Evolutionary conservation across 2,329 filamentous ascomycete species (phyloP).

Genomic region (Metarhizium guizhouense): DNA sequence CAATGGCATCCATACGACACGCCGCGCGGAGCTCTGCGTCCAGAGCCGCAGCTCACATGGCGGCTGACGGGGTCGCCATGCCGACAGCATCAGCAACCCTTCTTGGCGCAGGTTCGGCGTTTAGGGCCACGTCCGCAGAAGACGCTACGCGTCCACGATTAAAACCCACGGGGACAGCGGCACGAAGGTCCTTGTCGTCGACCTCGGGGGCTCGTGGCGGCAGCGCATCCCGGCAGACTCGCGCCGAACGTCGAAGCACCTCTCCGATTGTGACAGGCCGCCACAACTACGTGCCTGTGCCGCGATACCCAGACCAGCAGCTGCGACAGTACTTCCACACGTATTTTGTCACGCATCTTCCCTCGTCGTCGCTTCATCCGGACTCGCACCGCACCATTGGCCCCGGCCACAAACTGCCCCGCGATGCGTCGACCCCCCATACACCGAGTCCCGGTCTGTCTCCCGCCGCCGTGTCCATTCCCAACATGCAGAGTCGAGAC

Average conservation of each 20-base stretch:
- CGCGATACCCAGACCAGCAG: conserved; percentile 2
- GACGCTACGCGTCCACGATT: background rate
- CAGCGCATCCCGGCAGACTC: background rate
- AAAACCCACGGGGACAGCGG: background rate
- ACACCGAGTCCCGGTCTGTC: conserved; percentile 43
- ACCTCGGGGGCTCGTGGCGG: background rate
- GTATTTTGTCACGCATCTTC: conserved; percentile 94
- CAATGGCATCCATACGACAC: conserved; percentile 15
- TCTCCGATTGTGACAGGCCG: conserved; percentile 1
- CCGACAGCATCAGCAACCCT: conserved; percentile 3
- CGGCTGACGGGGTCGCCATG: conserved; percentile 5
- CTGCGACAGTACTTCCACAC: conserved; percentile 60
- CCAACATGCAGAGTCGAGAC: conserved; percentile 57
- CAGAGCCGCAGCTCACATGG: conserved; percentile 10
- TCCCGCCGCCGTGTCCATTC: conserved; percentile 50
- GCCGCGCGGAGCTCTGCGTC: conserved; percentile 12
- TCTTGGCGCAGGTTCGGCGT: background rate
- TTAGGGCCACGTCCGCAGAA: background rate
- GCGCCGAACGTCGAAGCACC: background rate
- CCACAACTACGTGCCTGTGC: background rate
- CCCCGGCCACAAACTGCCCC: conserved; percentile 77
- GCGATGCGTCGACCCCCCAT: conserved; percentile 76
- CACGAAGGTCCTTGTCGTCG: background rate
- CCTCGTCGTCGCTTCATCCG: conserved; percentile 85
- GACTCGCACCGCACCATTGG: conserved; percentile 59